Conservation (phyloP, 129 eudicot species). For the Glebionis coronaria region DNA sequence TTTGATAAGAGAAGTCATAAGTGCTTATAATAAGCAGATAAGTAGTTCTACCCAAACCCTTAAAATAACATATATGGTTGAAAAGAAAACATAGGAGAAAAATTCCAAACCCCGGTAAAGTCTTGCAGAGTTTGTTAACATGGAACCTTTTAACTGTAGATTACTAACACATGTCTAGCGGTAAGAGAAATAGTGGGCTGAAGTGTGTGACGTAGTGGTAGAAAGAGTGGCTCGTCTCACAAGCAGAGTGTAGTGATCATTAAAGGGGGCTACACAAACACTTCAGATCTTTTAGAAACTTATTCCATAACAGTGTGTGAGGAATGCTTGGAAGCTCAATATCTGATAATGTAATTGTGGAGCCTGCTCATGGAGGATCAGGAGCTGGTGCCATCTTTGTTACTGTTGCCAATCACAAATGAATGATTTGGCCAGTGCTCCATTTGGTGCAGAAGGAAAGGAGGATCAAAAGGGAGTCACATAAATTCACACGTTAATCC, state of each 20-base stretch:
- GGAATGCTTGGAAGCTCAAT: constrained; percentile 64
- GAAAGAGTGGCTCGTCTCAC: constrained; percentile 70
- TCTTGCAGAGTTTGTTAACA: neutral
- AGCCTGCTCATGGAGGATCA: constrained; percentile 75
- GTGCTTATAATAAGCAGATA: too few relatives aligned
- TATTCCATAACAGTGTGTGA: constrained; percentile 70
- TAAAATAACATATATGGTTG: too few relatives aligned
- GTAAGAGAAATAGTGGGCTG: constrained; percentile 54
- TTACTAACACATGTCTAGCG: constrained; percentile 38
- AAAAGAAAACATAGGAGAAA: neutral
- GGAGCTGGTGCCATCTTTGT: constrained; percentile 69
- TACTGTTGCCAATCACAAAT: constrained; percentile 51
- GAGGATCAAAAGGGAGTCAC: neutral
- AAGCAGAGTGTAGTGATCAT: constrained; percentile 52
- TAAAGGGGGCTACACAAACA: constrained; percentile 80
- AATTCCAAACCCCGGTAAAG: neutral
- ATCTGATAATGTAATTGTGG: constrained; percentile 57
- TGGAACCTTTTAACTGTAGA: constrained; percentile 26
- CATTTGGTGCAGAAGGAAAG: constrained; percentile 6
- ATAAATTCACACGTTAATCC: too few relatives aligned
- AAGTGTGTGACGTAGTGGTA: constrained; percentile 60
- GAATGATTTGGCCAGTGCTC: constrained; percentile 13
- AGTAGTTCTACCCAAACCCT: too few relatives aligned
- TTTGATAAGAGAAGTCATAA: too few relatives aligned
- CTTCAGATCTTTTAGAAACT: constrained; percentile 57